phyloP scores from a whole-genome alignment of 2,329 filamentous ascomycete species.

The Neofusicoccum sp. region DNA sequence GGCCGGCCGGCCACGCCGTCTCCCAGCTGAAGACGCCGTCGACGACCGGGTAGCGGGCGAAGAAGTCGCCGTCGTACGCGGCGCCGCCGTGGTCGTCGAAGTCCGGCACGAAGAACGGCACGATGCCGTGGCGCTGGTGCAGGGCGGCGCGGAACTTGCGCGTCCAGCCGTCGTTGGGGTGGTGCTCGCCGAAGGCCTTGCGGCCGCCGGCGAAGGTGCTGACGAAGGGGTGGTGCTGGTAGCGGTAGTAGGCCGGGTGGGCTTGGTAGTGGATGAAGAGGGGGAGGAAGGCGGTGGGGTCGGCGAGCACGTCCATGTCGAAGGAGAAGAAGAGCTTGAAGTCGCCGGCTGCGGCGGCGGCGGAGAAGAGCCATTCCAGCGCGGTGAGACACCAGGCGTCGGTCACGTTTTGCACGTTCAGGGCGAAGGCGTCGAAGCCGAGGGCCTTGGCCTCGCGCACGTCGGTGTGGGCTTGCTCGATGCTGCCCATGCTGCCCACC shows the following conservation, averaged over 20 bases:
- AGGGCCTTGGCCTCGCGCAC: conserved; percentile 29
- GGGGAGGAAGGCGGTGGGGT: conserved; percentile 28
- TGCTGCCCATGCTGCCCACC: conserved; percentile 14
- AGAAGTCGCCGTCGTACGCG: conserved; percentile 23
- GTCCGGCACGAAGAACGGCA: conserved; percentile 32
- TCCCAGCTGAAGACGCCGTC: conserved; percentile 42
- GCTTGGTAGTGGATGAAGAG: conserved; percentile 27
- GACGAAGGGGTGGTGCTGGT: conserved; percentile 31
- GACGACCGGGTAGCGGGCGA: conserved; percentile 26
- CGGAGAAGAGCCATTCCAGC: conserved; percentile 31
- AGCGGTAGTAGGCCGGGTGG: conserved; percentile 29
- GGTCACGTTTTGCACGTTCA: conserved; percentile 25
- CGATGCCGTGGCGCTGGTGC: conserved; percentile 26
- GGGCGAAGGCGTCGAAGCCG: conserved; percentile 20
- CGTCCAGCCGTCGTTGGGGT: conserved; percentile 16
- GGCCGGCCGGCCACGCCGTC: conserved; percentile 33
- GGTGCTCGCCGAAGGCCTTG: conserved; percentile 17
- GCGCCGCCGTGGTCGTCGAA: conserved; percentile 25
- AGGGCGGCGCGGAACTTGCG: conserved; percentile 22
- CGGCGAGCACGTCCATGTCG: conserved; percentile 28
- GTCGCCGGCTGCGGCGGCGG: conserved; percentile 26
- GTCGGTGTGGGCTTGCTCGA: conserved; percentile 21
- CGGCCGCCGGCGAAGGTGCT: conserved; percentile 33
- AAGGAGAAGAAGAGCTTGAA: conserved; percentile 41
- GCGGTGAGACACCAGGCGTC: conserved; percentile 29